Percentiles rank a stretch among this genome's conserved stretches.
These are phyloP conservation scores for Pisolithus thermaeus DNA, from an alignment of 1,284 basidiomycete genomes.

Conservation along the genomic window DNA sequence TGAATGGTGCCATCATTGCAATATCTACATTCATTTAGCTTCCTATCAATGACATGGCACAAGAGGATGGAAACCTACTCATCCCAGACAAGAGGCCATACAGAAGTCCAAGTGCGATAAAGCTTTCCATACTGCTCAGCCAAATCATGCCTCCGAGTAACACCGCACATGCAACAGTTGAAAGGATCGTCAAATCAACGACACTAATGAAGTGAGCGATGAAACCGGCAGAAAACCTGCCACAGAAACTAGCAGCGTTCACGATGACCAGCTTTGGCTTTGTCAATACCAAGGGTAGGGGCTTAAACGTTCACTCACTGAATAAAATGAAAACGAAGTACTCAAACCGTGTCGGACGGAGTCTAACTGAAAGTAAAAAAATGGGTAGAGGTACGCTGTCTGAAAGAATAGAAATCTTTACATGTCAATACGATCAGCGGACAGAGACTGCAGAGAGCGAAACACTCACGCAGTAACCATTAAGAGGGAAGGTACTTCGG, in stretches of 20 bases:
- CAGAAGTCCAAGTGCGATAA: constrained; percentile 39
- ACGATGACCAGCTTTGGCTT: constrained; percentile 37
- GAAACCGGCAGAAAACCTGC: constrained; percentile 33
- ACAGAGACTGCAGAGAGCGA: neutral
- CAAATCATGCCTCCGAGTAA: constrained; percentile 38
- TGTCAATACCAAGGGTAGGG: neutral
- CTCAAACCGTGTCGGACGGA: constrained; percentile 22
- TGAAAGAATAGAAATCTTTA: constrained; percentile 21
- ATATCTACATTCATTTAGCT: constrained; percentile 11
- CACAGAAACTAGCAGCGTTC: constrained; percentile 37
- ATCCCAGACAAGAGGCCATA: constrained; percentile 49
- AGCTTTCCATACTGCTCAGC: constrained; percentile 34
- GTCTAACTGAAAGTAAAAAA: constrained; percentile 28
- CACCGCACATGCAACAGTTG: constrained; percentile 20
- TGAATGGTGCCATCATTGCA: constrained; percentile 19
- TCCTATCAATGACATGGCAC: neutral
- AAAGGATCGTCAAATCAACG: constrained; percentile 36
- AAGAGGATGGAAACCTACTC: constrained; percentile 21
- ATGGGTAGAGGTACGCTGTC: constrained; percentile 18
- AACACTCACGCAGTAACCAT: constrained; percentile 18
- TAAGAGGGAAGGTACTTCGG: constrained; percentile 19
- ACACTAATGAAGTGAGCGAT: constrained; percentile 34
- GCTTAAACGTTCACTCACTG: constrained; percentile 12
- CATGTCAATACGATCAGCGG: neutral
- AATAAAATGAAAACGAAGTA: constrained; percentile 24